Evolutionary conservation across 352 stramenopile genomes (phyloP), one percentile per base, ranked within the genome.

Genomic region (Pilasporangium apinafurcum): DNA sequence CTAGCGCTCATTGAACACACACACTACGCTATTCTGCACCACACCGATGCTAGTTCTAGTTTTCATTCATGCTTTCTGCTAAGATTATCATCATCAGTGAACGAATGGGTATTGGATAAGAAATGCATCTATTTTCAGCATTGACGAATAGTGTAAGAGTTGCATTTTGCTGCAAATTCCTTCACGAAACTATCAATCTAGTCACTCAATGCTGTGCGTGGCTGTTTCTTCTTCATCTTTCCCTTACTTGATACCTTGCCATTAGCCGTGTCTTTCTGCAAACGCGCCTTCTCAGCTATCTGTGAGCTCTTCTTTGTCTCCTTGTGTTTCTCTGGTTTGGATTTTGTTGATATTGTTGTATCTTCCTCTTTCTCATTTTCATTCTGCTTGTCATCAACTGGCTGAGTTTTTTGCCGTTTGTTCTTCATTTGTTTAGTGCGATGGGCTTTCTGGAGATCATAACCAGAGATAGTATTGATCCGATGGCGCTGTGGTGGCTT

Each of bases 391-490:
- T 32, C 37, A 8, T 6, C 32, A 8, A 16, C 18, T 16, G 16
- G 29, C n/a, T 36, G 18, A 17, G 33, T 30, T 13, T 24, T n/a
- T 8, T 17, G 10, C 25, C 34, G 17, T 39, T 20, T 39, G 34
- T 30, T 49, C 26, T 85, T 83, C 31, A 78, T 65, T 51, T 86
- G 65, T 30, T 66, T 59, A 16, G 75, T 33, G 28, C 76, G 86
- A 44, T 92, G 74, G 35, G 72, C 59, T 59, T 90, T 92, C 48
- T 94, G 68, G n/a, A 94, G 50, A 38, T 94, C 82, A 47, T 92
- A 94, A 31, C 79, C 82, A 2, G 82, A 94, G 13, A 94, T 78
- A 0, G 82, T 94, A 43, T 79, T 88, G 55, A 94, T 92, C 30
- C 77, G 82, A 21, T 78, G 63, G 9, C 82, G 79, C 54, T 65